Base-by-base conservation (phyloP, 805 yeast genomes). In the Kodamaea jinghongensis region DNA sequence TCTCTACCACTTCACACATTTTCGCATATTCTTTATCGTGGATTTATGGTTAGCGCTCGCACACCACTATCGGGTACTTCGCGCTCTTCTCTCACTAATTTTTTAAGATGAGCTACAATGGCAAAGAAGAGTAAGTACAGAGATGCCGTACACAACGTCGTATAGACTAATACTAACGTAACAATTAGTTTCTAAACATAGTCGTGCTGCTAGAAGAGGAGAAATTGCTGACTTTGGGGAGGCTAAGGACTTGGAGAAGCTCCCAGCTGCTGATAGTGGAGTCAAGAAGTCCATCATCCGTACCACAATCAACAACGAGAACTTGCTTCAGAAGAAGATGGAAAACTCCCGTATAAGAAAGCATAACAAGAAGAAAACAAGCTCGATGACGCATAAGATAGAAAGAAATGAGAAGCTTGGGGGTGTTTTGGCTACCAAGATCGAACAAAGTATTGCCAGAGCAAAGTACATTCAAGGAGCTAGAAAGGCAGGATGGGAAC, bases 131-230 rank as follows among this genome's bases (percentile, higher is more conserved):
- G 71, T 66, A 61, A 36, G 71, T 61, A 37, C 10, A 11, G 23
- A 15, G 15, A 28, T 12, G 13, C 14, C 10, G 9, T 12, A 17
- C 12, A 13, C 17, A 36, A 41, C 34, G 45, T n/a, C n/a, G n/a
- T n/a, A 15, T 10, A 8, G 13, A 12, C 10, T 10, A 9, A 12
- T 42, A 47, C 57, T 56, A 51, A 57, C 58, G 4, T 56, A 51
- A 57, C 58, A 5, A 10, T n/a, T 17, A 66, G 74, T 80, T 17
- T 81, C 87, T 13, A 82, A 81, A 48, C 79, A 75, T 45, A 81
- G 89, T 31, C 74, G 93, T 65, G 88, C 89, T 2, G 90, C 93
- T 2, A 78, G 90, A 63, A 71, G 88, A 56, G 83, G 82, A 5
- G 76, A 71, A 43, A 59, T 65, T 10, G 63, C 55, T 3, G 71